Percentiles rank a stretch among this genome's conserved stretches.
These are phyloP conservation scores for Erodium maritimum DNA, from an alignment of 345 rosid genomes.

Conservation along the genomic window DNA sequence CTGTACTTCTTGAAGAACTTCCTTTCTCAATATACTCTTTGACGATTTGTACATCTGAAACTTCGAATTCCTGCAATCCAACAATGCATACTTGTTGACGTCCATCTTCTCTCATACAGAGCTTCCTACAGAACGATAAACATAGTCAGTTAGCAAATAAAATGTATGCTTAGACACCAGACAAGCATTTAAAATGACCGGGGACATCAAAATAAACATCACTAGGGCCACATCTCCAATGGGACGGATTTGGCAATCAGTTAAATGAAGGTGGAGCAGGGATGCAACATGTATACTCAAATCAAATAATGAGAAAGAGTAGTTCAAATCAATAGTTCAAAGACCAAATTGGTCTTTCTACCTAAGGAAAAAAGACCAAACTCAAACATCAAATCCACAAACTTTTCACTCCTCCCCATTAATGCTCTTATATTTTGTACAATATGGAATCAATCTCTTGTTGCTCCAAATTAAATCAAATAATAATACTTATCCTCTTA, in stretches of 20 bases:
- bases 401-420: too few relatives aligned
- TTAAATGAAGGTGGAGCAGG: not conserved
- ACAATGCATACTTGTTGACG: slow-evolving; percentile 97
- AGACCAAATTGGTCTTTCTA: too few relatives aligned
- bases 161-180: too few relatives aligned
- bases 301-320: not conserved
- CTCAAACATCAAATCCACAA: too few relatives aligned
- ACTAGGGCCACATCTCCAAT: not conserved
- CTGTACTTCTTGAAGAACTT: slow-evolving; percentile 86
- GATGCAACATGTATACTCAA: not conserved
- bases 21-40: slow-evolving; percentile 92
- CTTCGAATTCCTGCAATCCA: slow-evolving; percentile 95
- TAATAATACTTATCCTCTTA: too few relatives aligned
- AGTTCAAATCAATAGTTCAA: too few relatives aligned
- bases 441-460: too few relatives aligned
- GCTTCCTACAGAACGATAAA: slow-evolving; percentile 47
- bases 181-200: too few relatives aligned
- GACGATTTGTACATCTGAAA: slow-evolving; percentile 85
- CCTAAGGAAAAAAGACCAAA: too few relatives aligned
- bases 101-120: slow-evolving; percentile 98
- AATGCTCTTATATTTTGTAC: too few relatives aligned
- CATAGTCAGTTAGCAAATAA: slow-evolving; percentile 9
- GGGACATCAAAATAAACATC: not conserved
- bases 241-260: not conserved
- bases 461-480: too few relatives aligned